These are phyloP conservation scores for Mimosa pudica DNA, from an alignment of 306 rosid species.

Conservation along the genomic window DNA sequence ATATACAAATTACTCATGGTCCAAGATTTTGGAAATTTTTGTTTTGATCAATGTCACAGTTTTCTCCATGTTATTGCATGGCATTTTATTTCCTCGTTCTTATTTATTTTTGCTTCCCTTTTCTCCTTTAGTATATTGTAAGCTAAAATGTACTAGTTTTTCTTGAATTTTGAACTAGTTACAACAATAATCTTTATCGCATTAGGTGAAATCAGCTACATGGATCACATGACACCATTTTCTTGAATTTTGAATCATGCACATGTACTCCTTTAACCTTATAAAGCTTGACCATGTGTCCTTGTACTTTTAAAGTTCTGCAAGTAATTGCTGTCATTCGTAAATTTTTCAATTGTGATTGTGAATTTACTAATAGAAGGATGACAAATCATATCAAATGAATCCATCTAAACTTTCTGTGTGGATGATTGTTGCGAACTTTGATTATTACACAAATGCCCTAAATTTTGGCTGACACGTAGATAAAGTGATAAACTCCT, in stretches of 20 bases:
- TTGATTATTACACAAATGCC: not conserved
- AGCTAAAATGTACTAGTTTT: not conserved
- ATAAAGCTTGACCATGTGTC: not conserved
- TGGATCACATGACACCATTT: not conserved
- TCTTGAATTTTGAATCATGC: not conserved
- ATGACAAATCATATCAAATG: not conserved
- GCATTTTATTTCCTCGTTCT: not conserved
- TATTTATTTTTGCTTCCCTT: not conserved
- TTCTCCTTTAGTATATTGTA: not conserved
- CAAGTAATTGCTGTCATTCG: not conserved
- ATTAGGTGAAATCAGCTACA: too few relatives aligned
- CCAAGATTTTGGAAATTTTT: slow-evolving; percentile 15
- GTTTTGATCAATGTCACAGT: not conserved
- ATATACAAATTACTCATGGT: not conserved
- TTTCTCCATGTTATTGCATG: slow-evolving; percentile 15
- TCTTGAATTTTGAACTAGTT: not conserved
- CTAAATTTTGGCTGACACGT: not conserved
- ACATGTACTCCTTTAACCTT: not conserved
- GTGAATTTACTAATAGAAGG: not conserved
- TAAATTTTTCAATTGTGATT: not conserved
- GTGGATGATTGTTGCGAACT: not conserved
- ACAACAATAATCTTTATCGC: too few relatives aligned
- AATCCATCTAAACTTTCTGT: not conserved
- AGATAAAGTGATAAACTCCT: not conserved
- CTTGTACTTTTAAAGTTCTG: not conserved